Base-by-base conservation (phyloP, 305 asterid genomes). In the Plantago rigida region DNA sequence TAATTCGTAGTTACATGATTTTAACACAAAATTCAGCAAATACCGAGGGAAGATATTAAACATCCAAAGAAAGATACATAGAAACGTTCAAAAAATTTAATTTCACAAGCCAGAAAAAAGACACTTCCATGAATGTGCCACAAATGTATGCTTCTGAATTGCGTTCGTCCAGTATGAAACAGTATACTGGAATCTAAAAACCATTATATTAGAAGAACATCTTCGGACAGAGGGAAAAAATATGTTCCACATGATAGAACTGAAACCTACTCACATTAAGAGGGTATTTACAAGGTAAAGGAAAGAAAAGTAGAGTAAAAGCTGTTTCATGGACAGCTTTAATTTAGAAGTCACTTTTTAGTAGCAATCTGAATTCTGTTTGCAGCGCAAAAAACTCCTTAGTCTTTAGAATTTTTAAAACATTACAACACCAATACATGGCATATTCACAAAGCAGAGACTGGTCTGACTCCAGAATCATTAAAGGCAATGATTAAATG, bases 1-100 rank as follows among this genome's bases (percentile, higher is more conserved):
- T 54, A 67, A 71, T 52, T 54, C 48, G 63, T 24, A 56, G 53
- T 48, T 19, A 49, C 47, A 56, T 44, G 49, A 8, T 69, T 61
- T 44, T 53, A 67, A 17, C 17, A 51, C 51, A 34, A 70, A 69
- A 49, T 26, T 52, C 57, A 52, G 26, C 28, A 51, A 19, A 51
- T 4, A 29, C 17, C 34, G 26, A 51, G 4, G 3, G 22, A 24
- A 51, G 19, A 9, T 3, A 19, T 22, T 17, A 2, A 24, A 26
- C 10, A 31, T 26, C 13, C 57, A 52, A 28, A 52, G 12, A 3
- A 17, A n/a, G 17, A 19, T 51, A 51, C 13, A 51, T 51, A 29
- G n/a, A 24, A 52, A 22, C 36, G 11, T 24, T 24, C 31, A 9
- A 51, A 12, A 51, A 19, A 51, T 17, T 7, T 24, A 51, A 51